A percentile compares a stretch with the other conserved stretches of the same genome.
Evolutionary conservation across 345 rosid species (phyloP).

Genomic region (Schrenkiella parvula): DNA sequence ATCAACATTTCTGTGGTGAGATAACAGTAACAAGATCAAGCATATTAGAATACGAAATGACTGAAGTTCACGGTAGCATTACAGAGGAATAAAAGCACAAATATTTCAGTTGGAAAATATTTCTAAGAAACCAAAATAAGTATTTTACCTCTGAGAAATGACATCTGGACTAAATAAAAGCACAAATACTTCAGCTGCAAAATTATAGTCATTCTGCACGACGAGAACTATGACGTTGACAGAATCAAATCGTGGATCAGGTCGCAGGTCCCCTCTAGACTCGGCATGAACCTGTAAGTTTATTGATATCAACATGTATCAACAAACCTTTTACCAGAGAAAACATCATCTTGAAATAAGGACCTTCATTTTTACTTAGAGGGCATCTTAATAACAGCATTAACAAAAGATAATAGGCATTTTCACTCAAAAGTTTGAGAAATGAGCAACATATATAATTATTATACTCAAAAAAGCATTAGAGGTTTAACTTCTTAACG

Average conservation of each 20-base stretch:
- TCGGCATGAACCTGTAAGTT: conserved; percentile 71
- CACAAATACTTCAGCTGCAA: conserved; percentile 42
- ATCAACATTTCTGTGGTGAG: conserved; percentile 56
- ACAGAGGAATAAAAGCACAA: not conserved
- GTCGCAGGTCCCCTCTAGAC: conserved; percentile 80
- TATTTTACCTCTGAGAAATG: conserved; percentile 48
- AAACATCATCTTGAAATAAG: not conserved
- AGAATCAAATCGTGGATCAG: conserved; percentile 90
- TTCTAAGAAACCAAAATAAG: not conserved
- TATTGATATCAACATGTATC: conserved; percentile 1
- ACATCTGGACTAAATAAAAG: conserved; percentile 50
- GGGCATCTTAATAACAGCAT: not conserved
- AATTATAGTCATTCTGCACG: conserved; percentile 60
- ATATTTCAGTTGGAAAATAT: not conserved
- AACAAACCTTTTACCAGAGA: conserved; percentile 7
- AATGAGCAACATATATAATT: not conserved
- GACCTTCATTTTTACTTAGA: not conserved
- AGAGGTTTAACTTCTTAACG: not conserved
- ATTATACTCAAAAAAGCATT: not conserved
- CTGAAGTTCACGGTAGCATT: not conserved
- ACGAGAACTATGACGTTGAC: conserved; percentile 63
- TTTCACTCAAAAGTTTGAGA: not conserved
- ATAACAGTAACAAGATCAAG: conserved; percentile 15
- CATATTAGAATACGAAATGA: not conserved
- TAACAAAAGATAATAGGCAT: not conserved